Percentiles rank a stretch among this genome's conserved stretches.
phyloP scores from a whole-genome alignment of 2,329 filamentous ascomycete species.

The Colletotrichum theobromicola region DNA sequence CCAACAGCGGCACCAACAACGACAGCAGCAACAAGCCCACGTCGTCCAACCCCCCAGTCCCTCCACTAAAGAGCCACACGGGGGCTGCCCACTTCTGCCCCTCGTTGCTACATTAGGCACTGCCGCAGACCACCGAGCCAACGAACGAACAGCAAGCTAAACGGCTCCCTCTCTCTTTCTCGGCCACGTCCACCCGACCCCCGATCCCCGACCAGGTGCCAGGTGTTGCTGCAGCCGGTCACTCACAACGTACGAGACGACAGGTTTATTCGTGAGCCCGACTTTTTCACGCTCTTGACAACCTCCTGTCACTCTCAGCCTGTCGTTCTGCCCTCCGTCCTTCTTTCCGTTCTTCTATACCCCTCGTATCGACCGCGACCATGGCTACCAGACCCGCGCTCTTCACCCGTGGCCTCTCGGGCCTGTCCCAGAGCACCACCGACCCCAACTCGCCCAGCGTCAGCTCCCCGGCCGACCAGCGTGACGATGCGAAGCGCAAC shows the following conservation, averaged over 20 bases:
- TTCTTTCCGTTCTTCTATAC: not conserved
- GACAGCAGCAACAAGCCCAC: not conserved
- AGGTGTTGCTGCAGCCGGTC: not conserved
- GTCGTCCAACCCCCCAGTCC: not conserved
- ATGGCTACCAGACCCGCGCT: constrained; percentile 64
- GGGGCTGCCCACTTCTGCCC: constrained; percentile 17
- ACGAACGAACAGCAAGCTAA: constrained; percentile 13
- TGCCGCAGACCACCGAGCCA: constrained; percentile 11
- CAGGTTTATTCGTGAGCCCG: not conserved
- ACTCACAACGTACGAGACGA: constrained; percentile 1
- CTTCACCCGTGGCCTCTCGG: constrained; percentile 68
- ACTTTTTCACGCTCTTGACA: not conserved
- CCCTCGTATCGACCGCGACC: constrained; percentile 27
- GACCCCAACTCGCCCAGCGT: constrained; percentile 64
- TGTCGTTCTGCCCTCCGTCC: not conserved
- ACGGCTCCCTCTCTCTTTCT: not conserved
- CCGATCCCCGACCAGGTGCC: constrained; percentile 8
- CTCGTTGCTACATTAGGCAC: constrained; percentile 21
- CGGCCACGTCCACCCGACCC: constrained; percentile 9
- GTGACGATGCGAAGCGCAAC: constrained; percentile 83
- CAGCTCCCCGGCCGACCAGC: constrained; percentile 73
- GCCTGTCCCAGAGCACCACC: constrained; percentile 60
- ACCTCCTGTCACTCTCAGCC: not conserved
- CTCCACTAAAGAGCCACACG: not conserved
- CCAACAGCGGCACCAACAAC: not conserved